These are phyloP conservation scores for Choanephora cucurbitarum DNA, from an alignment of 371 early-diverging fungal species.

Conservation along the genomic window DNA sequence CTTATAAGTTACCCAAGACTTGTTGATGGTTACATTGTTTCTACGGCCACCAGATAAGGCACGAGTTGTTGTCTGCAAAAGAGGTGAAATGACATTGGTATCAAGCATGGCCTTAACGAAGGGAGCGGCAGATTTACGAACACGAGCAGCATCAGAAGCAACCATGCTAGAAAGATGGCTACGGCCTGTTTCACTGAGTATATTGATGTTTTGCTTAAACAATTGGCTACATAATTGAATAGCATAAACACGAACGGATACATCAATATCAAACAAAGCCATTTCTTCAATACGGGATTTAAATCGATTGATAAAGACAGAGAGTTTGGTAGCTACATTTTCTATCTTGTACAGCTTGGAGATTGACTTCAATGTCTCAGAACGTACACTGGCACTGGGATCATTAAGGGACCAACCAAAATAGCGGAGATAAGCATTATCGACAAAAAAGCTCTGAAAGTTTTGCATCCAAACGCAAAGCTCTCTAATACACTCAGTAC, in stretches of 20 bases:
- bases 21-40: conserved; percentile 30
- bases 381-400: conserved; percentile 63
- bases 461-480: conserved; percentile 77
- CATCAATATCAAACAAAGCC: conserved; percentile 78
- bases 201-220: conserved; percentile 42
- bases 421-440: conserved; percentile 75
- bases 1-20: conserved; percentile 64
- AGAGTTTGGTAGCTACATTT: conserved; percentile 52
- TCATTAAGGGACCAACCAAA: conserved; percentile 90
- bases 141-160: conserved; percentile 36
- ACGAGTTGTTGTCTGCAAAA: conserved; percentile 42
- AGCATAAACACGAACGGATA: conserved; percentile 64
- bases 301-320: conserved; percentile 74
- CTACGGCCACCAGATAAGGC: conserved; percentile 22
- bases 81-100: conserved; percentile 44
- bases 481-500: conserved; percentile 80
- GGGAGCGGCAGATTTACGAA: conserved; percentile 53
- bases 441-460: conserved; percentile 72
- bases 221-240: conserved; percentile 53
- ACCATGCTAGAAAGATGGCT: conserved; percentile 35
- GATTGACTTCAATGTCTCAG: conserved; percentile 63
- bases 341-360: conserved; percentile 57
- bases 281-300: conserved; percentile 79
- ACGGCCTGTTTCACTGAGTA: conserved; percentile 43
- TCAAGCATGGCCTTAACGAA: conserved; percentile 55